Conservation (phyloP, 257 asterid genomes). For the Jaltomata sinuosa region DNA sequence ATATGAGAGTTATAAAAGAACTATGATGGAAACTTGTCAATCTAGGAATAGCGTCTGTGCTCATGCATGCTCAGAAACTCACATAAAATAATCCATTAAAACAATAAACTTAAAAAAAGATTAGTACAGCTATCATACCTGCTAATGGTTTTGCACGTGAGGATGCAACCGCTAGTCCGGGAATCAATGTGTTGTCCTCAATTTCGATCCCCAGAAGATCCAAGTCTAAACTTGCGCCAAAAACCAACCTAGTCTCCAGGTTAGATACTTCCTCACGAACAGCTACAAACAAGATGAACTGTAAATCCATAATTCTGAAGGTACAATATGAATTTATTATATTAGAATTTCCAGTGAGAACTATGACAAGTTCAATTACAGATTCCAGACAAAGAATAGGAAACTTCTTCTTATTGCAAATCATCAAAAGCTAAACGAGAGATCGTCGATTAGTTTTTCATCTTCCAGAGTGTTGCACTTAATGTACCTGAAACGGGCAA, state of each 20-base stretch:
- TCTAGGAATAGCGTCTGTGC: background rate
- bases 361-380: background rate
- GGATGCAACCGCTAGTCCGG: conserved; percentile 87
- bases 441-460: background rate
- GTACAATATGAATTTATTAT: background rate
- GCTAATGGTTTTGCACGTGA: conserved; percentile 87
- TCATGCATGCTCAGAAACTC: background rate
- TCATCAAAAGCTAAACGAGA: background rate
- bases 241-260: conserved; percentile 41
- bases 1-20: background rate
- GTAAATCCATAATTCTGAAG: background rate
- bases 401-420: background rate
- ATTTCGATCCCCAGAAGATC: conserved; percentile 91
- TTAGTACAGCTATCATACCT: conserved; percentile 25
- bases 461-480: background rate
- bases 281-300: conserved; percentile 34
- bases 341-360: background rate
- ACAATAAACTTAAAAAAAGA: background rate
- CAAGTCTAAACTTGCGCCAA: conserved; percentile 80
- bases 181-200: conserved; percentile 57
- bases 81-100: background rate
- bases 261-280: conserved; percentile 67
- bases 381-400: background rate
- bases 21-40: background rate
- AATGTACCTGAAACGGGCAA: conserved; percentile 67